A percentile compares a stretch with the other conserved stretches of the same genome.
phyloP scores from a whole-genome alignment of 768 basidiomycete species.

The Cystofilobasidium capitatum region DNA sequence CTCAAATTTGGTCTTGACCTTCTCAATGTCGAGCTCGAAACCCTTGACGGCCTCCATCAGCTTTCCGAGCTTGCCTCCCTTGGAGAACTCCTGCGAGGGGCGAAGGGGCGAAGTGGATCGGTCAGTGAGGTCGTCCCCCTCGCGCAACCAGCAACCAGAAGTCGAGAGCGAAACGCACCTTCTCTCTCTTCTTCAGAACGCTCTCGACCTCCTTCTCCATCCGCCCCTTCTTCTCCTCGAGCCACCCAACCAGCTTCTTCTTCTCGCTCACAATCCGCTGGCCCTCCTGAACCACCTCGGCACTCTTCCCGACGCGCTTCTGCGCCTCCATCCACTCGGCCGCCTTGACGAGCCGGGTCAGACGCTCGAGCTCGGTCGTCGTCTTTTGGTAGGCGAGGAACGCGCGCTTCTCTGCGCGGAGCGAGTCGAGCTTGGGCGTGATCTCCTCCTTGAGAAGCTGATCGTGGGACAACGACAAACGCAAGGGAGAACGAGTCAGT shows the following conservation, averaged over 20 bases:
- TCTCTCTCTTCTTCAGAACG: slow-evolving; percentile 65
- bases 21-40: slow-evolving; percentile 68
- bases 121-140: not conserved
- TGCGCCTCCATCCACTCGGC: slow-evolving; percentile 63
- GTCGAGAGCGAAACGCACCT: slow-evolving; percentile 33
- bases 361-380: slow-evolving; percentile 72
- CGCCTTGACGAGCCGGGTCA: slow-evolving; percentile 70
- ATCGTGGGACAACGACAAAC: not conserved
- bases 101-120: not conserved
- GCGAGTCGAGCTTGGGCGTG: slow-evolving; percentile 81
- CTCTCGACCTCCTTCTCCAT: slow-evolving; percentile 40
- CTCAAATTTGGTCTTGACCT: slow-evolving; percentile 74
- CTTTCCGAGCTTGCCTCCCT: slow-evolving; percentile 83
- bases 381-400: slow-evolving; percentile 86
- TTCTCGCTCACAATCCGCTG: slow-evolving; percentile 4
- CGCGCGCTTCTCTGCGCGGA: slow-evolving; percentile 76
- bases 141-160: not conserved
- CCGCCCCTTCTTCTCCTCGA: slow-evolving; percentile 14
- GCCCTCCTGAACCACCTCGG: slow-evolving; percentile 30
- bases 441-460: slow-evolving; percentile 76
- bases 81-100: slow-evolving; percentile 60
- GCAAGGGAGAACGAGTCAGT: not conserved
- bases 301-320: slow-evolving; percentile 37
- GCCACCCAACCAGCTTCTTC: slow-evolving; percentile 12
- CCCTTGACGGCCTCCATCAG: slow-evolving; percentile 70